Conservation (phyloP, 148 eudicot genomes). For the Selenicereus undatus region DNA sequence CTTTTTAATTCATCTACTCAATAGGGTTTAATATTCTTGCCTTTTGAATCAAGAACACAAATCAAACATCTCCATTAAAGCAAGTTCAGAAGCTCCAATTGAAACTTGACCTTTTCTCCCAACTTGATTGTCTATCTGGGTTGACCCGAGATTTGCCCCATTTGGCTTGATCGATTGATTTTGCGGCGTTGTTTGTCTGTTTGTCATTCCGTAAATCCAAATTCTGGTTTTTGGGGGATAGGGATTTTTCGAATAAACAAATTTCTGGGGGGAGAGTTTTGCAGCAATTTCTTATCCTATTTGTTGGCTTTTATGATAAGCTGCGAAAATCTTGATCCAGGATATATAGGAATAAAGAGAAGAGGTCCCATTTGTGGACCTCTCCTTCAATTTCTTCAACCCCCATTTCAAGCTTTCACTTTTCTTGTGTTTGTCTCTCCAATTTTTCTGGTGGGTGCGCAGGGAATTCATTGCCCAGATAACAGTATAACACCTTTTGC, state of each 20-base stretch:
- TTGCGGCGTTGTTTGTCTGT: background rate
- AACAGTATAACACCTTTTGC: conserved; percentile 3
- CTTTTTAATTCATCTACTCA: background rate
- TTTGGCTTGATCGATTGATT: background rate
- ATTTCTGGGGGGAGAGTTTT: background rate
- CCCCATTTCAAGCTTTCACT: background rate
- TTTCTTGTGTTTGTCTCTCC: background rate
- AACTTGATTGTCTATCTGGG: background rate
- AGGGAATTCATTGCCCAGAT: conserved; percentile 17
- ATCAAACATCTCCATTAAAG: background rate
- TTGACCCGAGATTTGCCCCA: conserved; percentile 1
- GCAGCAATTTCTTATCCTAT: conserved; percentile 10
- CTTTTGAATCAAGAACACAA: background rate
- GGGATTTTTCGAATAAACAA: background rate
- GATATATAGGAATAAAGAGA: background rate
- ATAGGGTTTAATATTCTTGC: conserved; percentile 9
- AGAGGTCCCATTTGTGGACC: conserved; percentile 17
- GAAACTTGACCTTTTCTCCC: background rate
- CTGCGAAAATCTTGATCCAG: conserved; percentile 10
- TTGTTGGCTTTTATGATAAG: conserved; percentile 27
- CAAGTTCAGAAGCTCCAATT: conserved; percentile 2
- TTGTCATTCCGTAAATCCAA: background rate
- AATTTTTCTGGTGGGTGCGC: conserved; percentile 7
- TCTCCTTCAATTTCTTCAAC: background rate
- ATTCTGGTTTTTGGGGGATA: background rate